Percentiles rank a stretch among this genome's conserved stretches.
These are phyloP conservation scores for Phytopythium litorale DNA, from an alignment of 352 stramenopile species.

Conservation along the genomic window DNA sequence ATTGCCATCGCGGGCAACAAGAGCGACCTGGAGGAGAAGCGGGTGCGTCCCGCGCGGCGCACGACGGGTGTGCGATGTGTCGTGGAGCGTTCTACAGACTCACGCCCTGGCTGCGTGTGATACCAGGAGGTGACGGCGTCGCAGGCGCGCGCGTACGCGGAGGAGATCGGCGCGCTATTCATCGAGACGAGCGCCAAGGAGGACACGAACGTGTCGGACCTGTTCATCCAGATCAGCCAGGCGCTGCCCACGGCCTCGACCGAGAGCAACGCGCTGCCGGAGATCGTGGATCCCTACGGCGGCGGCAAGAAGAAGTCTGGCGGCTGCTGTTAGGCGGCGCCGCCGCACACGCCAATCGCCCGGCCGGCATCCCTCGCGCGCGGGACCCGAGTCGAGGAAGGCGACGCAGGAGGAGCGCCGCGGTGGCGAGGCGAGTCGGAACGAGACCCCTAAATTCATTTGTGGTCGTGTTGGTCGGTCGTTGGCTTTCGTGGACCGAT, in stretches of 20 bases:
- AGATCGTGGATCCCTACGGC: constrained; percentile 85
- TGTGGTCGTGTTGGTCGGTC: constrained; percentile 3
- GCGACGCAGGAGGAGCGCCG: not conserved
- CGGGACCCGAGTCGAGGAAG: not conserved
- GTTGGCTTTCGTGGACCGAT: constrained; percentile 1
- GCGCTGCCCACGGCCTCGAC: constrained; percentile 61
- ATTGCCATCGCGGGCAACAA: constrained; percentile 96
- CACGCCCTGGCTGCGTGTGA: not conserved
- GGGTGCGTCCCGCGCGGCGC: constrained; percentile 27
- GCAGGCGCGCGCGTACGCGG: constrained; percentile 86
- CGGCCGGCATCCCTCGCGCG: not conserved
- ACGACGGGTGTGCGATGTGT: not conserved
- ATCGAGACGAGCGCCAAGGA: constrained; percentile 94
- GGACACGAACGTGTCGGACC: constrained; percentile 90
- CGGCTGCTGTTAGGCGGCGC: constrained; percentile 60
- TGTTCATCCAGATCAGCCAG: constrained; percentile 92
- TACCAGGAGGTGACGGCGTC: constrained; percentile 80
- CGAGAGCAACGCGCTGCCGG: constrained; percentile 79
- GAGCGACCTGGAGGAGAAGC: constrained; percentile 88
- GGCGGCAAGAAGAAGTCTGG: constrained; percentile 80
- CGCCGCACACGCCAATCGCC: not conserved
- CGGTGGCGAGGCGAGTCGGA: not conserved
- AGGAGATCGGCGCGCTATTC: constrained; percentile 92
- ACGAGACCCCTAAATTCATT: constrained; percentile 23
- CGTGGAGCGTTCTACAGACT: not conserved